phyloP scores from a whole-genome alignment of 176 grass and related monocot species.

The Phoenix dactylifera region DNA sequence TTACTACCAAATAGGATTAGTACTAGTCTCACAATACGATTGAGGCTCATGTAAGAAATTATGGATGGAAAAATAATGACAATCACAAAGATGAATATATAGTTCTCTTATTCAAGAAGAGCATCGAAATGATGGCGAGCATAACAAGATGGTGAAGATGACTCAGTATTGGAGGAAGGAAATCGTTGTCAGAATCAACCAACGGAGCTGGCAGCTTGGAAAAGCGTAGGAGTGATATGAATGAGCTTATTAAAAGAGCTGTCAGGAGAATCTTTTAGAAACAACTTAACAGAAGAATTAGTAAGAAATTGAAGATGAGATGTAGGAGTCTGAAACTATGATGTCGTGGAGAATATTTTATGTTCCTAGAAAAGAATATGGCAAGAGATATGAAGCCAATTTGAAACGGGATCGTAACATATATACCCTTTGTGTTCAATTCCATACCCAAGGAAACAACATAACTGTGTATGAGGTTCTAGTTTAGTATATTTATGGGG shows the following conservation, averaged over 20 bases:
- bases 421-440: neutral
- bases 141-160: too few species aligned
- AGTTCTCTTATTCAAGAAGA: neutral
- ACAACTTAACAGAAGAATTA: neutral
- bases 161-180: too few species aligned
- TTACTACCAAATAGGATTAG: neutral
- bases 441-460: neutral
- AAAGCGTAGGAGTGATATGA: too few species aligned
- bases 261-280: too few species aligned
- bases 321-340: neutral
- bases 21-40: neutral
- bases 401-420: neutral
- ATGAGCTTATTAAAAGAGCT: too few species aligned
- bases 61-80: neutral
- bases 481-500: neutral
- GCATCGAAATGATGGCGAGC: too few species aligned
- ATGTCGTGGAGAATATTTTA: neutral
- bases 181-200: too few species aligned
- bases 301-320: too few species aligned
- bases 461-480: too few species aligned
- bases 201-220: too few species aligned
- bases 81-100: neutral
- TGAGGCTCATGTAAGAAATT: neutral
- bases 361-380: neutral
- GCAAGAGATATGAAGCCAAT: neutral